These are phyloP conservation scores for Colletotrichum somersetense DNA, from an alignment of 2,329 filamentous ascomycete genomes.

Conservation along the genomic window DNA sequence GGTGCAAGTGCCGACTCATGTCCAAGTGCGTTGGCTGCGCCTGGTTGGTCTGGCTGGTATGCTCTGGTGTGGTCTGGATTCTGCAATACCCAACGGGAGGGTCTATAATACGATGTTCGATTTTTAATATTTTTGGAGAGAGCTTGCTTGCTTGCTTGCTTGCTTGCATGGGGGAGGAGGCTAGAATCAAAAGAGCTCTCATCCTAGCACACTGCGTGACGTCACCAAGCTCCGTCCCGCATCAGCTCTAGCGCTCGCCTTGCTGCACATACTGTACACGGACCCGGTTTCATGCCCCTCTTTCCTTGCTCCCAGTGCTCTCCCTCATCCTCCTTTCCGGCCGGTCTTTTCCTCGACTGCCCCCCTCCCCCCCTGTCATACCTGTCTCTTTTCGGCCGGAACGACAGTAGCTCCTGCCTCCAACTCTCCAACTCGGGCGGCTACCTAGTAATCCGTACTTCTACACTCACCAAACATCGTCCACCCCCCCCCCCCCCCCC, in stretches of 20 bases:
- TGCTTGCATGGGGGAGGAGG: not conserved
- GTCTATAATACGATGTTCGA: not conserved
- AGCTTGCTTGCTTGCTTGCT: no score
- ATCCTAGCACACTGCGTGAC: slow-evolving; percentile 27
- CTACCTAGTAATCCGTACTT: no score
- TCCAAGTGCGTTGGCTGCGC: not conserved
- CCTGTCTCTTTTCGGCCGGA: slow-evolving; percentile 9
- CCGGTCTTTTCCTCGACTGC: not conserved
- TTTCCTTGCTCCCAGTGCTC: not conserved
- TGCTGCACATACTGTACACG: slow-evolving; percentile 23
- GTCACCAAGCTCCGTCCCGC: slow-evolving; percentile 15
- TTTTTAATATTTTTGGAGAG: not conserved
- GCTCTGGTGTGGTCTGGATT: not conserved
- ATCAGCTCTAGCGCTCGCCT: slow-evolving; percentile 17
- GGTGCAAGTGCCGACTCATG: slow-evolving; percentile 9
- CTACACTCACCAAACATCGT: not conserved
- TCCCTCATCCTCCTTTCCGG: not conserved
- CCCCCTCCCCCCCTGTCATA: not conserved
- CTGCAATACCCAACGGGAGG: not conserved
- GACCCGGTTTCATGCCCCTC: slow-evolving; percentile 36
- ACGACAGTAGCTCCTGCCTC: not conserved
- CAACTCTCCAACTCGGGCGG: not conserved
- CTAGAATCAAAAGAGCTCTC: slow-evolving; percentile 32
- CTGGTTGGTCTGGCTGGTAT: no score
- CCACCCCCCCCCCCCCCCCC: not conserved